Percentiles rank a stretch among this genome's conserved stretches.
phyloP scores from a whole-genome alignment of 345 rosid genomes.

The Linum usitatissimum region DNA sequence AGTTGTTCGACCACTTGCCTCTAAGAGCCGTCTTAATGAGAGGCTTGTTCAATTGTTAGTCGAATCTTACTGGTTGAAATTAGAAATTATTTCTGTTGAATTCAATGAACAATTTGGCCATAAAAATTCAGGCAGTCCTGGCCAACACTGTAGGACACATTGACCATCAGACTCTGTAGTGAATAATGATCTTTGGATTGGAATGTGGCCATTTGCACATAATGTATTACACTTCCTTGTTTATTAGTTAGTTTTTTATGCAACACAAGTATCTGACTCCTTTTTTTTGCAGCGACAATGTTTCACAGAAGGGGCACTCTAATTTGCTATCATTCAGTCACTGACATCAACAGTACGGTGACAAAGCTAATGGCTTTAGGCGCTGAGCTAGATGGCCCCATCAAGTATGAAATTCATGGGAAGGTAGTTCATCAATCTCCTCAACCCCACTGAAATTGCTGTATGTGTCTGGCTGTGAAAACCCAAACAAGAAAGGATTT shows the following conservation, averaged over 20 bases:
- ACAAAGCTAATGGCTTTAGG: constrained; percentile 78
- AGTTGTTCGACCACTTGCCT: constrained; percentile 45
- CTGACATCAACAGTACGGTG: constrained; percentile 61
- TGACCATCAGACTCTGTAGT: too few relatives aligned
- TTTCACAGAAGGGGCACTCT: constrained; percentile 53
- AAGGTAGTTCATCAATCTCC: constrained; percentile 38
- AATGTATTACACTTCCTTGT: neutral
- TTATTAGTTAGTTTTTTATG: neutral
- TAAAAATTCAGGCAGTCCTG: neutral
- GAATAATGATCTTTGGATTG: neutral
- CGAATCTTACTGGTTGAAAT: neutral
- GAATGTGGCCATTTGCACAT: neutral
- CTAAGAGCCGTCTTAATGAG: neutral
- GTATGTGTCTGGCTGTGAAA: neutral
- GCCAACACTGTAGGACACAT: neutral
- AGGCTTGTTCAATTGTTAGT: neutral
- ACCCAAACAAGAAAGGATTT: neutral
- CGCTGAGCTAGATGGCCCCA: constrained; percentile 79
- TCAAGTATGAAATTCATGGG: constrained; percentile 87
- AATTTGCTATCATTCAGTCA: constrained; percentile 64
- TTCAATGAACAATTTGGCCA: neutral
- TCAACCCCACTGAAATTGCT: neutral
- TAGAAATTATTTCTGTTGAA: neutral
- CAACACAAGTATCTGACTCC: neutral
- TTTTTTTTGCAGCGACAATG: constrained; percentile 36